Percentiles rank a stretch among this genome's conserved stretches.
These are phyloP conservation scores for Vigna mungo DNA, from an alignment of 306 rosid genomes.

Conservation along the genomic window DNA sequence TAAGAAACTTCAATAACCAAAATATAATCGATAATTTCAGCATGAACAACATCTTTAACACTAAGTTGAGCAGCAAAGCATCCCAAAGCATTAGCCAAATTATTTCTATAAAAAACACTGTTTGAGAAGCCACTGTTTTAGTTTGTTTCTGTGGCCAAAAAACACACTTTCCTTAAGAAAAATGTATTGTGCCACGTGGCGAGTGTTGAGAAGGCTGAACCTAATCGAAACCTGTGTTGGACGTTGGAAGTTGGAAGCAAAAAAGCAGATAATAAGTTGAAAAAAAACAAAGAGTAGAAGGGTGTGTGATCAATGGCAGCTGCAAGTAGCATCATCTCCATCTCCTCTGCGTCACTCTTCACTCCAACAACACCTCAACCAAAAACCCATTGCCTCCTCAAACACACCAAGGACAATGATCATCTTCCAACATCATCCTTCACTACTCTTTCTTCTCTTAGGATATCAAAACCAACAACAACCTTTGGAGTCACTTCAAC, in stretches of 20 bases:
- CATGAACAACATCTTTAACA: too few relatives aligned
- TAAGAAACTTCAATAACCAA: too few relatives aligned
- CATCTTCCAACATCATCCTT: constrained; percentile 52
- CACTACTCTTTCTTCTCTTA: constrained; percentile 35
- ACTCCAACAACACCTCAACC: constrained; percentile 43
- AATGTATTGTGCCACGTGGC: constrained; percentile 43
- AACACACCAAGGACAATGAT: constrained; percentile 52
- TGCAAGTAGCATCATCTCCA: constrained; percentile 48
- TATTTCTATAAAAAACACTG: too few relatives aligned
- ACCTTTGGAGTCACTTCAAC: background rate
- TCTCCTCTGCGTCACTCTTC: constrained; percentile 66
- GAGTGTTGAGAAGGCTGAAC: constrained; percentile 22
- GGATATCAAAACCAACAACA: constrained; percentile 38
- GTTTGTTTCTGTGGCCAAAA: background rate
- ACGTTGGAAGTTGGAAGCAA: constrained; percentile 21
- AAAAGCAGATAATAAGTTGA: constrained; percentile 54
- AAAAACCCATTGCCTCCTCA: constrained; percentile 46
- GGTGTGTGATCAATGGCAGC: constrained; percentile 54
- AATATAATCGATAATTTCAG: too few relatives aligned
- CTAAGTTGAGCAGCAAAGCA: too few relatives aligned
- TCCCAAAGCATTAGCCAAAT: too few relatives aligned
- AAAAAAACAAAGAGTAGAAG: background rate
- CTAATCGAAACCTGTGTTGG: constrained; percentile 51
- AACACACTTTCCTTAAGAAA: background rate
- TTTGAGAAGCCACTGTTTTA: background rate